Evolutionary conservation across 208 protist species (phyloP).

Genomic region (Crithidia sp.): DNA sequence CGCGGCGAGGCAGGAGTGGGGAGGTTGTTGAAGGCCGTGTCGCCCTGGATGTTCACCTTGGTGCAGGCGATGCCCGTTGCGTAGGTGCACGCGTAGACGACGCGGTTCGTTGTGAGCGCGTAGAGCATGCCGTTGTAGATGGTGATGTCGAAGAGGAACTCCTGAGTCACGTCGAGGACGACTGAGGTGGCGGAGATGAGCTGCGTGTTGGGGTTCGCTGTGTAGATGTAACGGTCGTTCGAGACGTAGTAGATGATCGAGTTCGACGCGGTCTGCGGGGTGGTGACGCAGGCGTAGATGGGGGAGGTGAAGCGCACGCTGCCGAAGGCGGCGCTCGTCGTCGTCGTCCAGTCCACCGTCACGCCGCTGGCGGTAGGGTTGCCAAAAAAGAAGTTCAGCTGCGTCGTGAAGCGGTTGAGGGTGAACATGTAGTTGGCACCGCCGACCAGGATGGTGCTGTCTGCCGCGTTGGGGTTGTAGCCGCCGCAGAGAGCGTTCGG

Average conservation of each 20-base stretch:
- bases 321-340: conserved; percentile 9
- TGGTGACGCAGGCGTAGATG: conserved; percentile 26
- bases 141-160: conserved; percentile 32
- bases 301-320: neutral
- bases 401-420: conserved; percentile 38
- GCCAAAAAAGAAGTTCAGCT: conserved; percentile 42
- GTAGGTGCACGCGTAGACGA: conserved; percentile 35
- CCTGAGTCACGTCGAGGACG: neutral
- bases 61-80: conserved; percentile 1
- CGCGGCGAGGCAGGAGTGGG: neutral
- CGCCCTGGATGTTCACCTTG: conserved; percentile 12
- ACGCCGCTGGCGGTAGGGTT: conserved; percentile 9
- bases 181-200: conserved; percentile 30
- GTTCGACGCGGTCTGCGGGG: conserved; percentile 18
- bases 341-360: conserved; percentile 9
- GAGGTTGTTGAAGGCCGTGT: neutral
- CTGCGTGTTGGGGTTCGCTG: conserved; percentile 8
- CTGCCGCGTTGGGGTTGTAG: conserved; percentile 25
- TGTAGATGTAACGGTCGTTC: conserved; percentile 22
- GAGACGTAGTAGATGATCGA: conserved; percentile 23
- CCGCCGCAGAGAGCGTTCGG: conserved; percentile 48
- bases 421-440: conserved; percentile 38
- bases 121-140: conserved; percentile 39
- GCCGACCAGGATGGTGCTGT: conserved; percentile 47
- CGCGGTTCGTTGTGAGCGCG: conserved; percentile 20